A percentile compares a stretch with the other conserved stretches of the same genome.
These are phyloP conservation scores for Ceriops decandra DNA, from an alignment of 345 rosid genomes.

Conservation along the genomic window DNA sequence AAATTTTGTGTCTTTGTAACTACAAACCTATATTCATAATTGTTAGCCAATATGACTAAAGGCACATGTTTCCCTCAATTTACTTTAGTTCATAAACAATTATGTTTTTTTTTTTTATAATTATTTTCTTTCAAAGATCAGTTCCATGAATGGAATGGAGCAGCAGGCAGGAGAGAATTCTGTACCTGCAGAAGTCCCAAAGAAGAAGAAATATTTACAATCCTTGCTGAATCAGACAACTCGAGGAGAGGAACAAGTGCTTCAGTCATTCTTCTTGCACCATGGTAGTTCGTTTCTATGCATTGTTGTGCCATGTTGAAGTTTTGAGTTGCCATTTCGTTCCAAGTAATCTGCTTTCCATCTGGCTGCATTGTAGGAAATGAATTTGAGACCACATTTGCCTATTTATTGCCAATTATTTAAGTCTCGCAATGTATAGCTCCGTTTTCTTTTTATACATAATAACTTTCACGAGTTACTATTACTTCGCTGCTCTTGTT, in stretches of 20 bases:
- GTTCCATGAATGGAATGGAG: too few species aligned
- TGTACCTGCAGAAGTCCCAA: slow-evolving; percentile 7
- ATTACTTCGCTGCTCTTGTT: too few species aligned
- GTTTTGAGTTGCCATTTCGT: slow-evolving; percentile 15
- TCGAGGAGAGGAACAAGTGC: slow-evolving; percentile 39
- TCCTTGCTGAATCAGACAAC: slow-evolving; percentile 5
- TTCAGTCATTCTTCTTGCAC: slow-evolving; percentile 32
- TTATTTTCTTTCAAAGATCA: too few species aligned
- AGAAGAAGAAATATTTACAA: slow-evolving; percentile 15
- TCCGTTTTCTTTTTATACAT: background rate
- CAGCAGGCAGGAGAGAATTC: background rate
- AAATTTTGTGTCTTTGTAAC: too few species aligned
- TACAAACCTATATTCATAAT: too few species aligned
- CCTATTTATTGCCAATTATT: background rate
- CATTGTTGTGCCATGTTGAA: slow-evolving; percentile 28
- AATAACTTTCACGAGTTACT: too few species aligned
- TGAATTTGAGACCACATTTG: background rate
- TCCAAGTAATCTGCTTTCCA: slow-evolving; percentile 6
- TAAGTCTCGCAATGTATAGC: background rate
- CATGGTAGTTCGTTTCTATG: slow-evolving; percentile 44
- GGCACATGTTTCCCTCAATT: too few species aligned
- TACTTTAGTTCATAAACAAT: too few species aligned
- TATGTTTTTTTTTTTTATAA: too few species aligned
- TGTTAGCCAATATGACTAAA: too few species aligned
- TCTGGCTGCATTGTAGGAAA: slow-evolving; percentile 14